Evolutionary conservation across 2,329 filamentous ascomycete species (phyloP).

Genomic region (Nectriaceae sp.): DNA sequence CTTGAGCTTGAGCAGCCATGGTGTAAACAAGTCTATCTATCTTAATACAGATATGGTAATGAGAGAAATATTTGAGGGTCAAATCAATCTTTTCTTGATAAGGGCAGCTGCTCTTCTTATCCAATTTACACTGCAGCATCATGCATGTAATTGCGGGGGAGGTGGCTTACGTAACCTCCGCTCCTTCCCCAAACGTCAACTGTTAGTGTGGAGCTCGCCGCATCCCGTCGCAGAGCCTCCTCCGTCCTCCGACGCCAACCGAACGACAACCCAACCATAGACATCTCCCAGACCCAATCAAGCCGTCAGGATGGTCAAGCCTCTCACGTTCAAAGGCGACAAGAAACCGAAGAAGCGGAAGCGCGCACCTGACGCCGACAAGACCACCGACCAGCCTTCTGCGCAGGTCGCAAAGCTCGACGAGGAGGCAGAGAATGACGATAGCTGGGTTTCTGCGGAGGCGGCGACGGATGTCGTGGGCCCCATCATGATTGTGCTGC

Average conservation of each 20-base stretch:
- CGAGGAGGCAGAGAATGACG: conserved; percentile 60
- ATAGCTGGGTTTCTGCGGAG: conserved; percentile 91
- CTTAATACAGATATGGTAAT: background rate
- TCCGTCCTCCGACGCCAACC: conserved; percentile 7
- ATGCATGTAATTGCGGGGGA: conserved; percentile 14
- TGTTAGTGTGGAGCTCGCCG: conserved; percentile 35
- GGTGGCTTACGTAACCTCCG: conserved; percentile 27
- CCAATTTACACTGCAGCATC: background rate
- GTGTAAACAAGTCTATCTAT: background rate
- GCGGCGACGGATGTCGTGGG: conserved; percentile 72
- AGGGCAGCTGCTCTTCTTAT: background rate
- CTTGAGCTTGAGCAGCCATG: conserved; percentile 54
- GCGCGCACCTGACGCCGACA: conserved; percentile 59
- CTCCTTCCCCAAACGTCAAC: background rate
- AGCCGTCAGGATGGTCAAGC: conserved; percentile 71
- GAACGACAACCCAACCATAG: background rate
- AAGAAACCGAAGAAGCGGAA: conserved; percentile 94
- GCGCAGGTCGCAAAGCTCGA: conserved; percentile 24
- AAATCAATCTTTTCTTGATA: too few relatives aligned
- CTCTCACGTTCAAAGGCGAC: conserved; percentile 94
- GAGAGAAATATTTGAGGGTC: background rate
- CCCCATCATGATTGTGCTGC: conserved; percentile 80
- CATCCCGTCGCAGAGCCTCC: conserved; percentile 23
- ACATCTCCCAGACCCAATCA: too few relatives aligned
- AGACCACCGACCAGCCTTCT: conserved; percentile 24